These are phyloP conservation scores for Gelatoporia subvermispora DNA, from an alignment of 768 basidiomycete genomes.

Conservation along the genomic window DNA sequence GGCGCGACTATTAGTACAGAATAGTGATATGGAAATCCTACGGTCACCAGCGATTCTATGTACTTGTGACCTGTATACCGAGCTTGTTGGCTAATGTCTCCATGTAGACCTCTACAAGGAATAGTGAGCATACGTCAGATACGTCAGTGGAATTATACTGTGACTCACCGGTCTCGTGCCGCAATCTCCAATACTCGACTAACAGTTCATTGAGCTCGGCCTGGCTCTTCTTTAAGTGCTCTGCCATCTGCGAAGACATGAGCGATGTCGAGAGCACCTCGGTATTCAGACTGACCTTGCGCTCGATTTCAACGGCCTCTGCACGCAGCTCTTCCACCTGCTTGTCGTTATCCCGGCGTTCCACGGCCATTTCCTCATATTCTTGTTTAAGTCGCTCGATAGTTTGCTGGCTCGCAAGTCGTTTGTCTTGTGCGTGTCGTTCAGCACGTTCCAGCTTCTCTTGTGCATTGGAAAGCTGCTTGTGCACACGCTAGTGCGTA, in stretches of 20 bases:
- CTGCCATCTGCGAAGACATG: conserved; percentile 51
- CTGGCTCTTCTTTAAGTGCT: conserved; percentile 72
- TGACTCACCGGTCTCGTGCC: conserved; percentile 64
- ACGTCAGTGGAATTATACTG: not conserved
- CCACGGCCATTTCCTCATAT: conserved; percentile 73
- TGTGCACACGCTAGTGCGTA: conserved; percentile 62
- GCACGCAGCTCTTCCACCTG: conserved; percentile 71
- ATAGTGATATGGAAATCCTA: not conserved
- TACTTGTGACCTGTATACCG: conserved; percentile 30
- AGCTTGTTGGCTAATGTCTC: conserved; percentile 80
- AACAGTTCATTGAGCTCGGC: conserved; percentile 76
- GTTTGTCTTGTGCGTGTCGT: conserved; percentile 76
- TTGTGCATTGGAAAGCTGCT: conserved; percentile 75
- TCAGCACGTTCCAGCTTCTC: conserved; percentile 80
- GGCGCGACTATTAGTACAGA: not conserved
- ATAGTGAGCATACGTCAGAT: not conserved
- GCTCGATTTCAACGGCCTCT: conserved; percentile 64
- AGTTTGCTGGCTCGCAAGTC: conserved; percentile 62
- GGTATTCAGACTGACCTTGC: conserved; percentile 48
- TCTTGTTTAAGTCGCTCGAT: conserved; percentile 74
- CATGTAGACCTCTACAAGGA: conserved; percentile 70
- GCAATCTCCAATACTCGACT: conserved; percentile 76
- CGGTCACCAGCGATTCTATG: conserved; percentile 1
- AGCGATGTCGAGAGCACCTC: not conserved
- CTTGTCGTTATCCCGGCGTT: conserved; percentile 73